Percentiles rank a stretch among this genome's conserved stretches.
phyloP scores from a whole-genome alignment of 108 stramenopile genomes.

The Fragilaria radians region DNA sequence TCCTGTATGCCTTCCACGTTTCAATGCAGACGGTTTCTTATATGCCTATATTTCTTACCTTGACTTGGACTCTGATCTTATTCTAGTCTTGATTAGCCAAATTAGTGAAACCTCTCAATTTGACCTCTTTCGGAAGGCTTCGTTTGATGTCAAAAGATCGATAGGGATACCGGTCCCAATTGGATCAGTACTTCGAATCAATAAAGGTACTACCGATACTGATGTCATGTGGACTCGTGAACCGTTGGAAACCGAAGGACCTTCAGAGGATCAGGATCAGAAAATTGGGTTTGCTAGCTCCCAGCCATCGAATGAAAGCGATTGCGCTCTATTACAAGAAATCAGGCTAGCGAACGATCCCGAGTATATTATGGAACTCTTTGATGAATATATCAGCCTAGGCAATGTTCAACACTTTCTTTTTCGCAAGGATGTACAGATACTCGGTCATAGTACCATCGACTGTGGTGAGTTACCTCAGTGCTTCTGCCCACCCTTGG shows the following conservation, averaged over 20 bases:
- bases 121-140: conserved; percentile 43
- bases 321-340: conserved; percentile 7
- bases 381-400: conserved; percentile 29
- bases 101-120: conserved; percentile 65
- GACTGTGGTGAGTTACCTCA: conserved; percentile 35
- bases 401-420: conserved; percentile 43
- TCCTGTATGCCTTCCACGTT: conserved; percentile 74
- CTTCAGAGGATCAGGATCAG: conserved; percentile 18
- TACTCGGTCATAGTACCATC: conserved; percentile 4
- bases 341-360: conserved; percentile 1
- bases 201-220: conserved; percentile 13
- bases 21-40: conserved; percentile 66
- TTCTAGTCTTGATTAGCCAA: conserved; percentile 45
- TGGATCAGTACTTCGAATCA: conserved; percentile 1
- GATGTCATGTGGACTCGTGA: conserved; percentile 28
- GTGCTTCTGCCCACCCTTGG: conserved; percentile 50
- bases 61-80: conserved; percentile 42
- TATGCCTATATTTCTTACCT: conserved; percentile 62
- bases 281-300: conserved; percentile 3
- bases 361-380: conserved; percentile 9
- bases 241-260: conserved; percentile 19
- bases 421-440: conserved; percentile 38
- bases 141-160: conserved; percentile 21
- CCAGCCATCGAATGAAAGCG: conserved; percentile 3
- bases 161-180: conserved; percentile 33